Conservation (phyloP, 306 rosid species). For the Cicer chorassanicum region DNA sequence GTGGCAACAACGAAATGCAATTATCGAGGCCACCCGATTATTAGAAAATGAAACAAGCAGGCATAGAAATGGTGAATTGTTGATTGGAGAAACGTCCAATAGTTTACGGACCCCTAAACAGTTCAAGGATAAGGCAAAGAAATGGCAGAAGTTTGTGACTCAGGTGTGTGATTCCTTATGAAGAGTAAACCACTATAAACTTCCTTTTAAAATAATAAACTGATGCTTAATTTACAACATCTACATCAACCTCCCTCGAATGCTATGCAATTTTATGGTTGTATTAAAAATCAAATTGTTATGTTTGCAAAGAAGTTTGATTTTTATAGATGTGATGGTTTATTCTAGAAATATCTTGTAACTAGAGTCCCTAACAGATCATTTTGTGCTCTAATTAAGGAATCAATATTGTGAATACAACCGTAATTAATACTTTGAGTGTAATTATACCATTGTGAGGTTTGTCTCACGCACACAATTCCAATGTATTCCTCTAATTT, state of each 20-base stretch:
- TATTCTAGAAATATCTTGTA: conserved; percentile 5
- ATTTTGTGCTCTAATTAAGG: conserved; percentile 26
- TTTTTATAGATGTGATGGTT: conserved; percentile 7
- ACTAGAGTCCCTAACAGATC: conserved; percentile 1
- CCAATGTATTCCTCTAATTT: conserved; percentile 14
- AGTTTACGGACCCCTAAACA: conserved; percentile 53
- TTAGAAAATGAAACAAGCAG: conserved; percentile 58
- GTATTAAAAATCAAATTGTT: conserved; percentile 8
- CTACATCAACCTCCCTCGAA: conserved; percentile 26
- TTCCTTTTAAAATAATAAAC: conserved; percentile 13
- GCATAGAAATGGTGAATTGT: conserved; percentile 47
- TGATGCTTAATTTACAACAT: conserved; percentile 23
- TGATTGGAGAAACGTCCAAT: conserved; percentile 57
- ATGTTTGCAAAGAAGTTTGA: neutral
- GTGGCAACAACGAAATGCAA: conserved; percentile 88
- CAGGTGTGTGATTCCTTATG: conserved; percentile 62
- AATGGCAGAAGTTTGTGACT: conserved; percentile 89
- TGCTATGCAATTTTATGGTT: conserved; percentile 14
- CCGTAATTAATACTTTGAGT: neutral
- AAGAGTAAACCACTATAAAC: conserved; percentile 36
- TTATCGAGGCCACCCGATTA: conserved; percentile 81
- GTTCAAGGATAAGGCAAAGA: conserved; percentile 83
- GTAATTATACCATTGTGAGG: conserved; percentile 4
- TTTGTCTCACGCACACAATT: conserved; percentile 26
- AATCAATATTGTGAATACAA: conserved; percentile 5